These are phyloP conservation scores for Diplosphaera chodatii DNA, from an alignment of 139 green algal species.

Conservation along the genomic window DNA sequence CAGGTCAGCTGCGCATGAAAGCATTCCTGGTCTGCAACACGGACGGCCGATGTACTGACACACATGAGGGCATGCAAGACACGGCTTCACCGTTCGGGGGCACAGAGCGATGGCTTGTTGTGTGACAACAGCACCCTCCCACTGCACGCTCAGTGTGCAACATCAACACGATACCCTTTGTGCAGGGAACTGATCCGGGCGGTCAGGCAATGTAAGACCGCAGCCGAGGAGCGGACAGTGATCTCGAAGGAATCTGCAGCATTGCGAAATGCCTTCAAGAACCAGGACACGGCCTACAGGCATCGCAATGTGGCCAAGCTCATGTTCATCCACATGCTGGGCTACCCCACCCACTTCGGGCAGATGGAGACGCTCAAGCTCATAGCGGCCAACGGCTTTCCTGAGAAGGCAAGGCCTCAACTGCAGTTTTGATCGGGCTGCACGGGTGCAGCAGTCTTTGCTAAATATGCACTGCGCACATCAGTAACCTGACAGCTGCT, in stretches of 20 bases:
- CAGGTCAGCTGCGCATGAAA: too few relatives aligned
- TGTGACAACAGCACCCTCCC: too few relatives aligned
- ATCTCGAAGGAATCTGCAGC: conserved; percentile 93
- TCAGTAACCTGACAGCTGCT: too few relatives aligned
- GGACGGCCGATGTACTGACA: too few relatives aligned
- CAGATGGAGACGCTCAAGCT: conserved; percentile 99
- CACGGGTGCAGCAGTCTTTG: too few relatives aligned
- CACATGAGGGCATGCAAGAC: too few relatives aligned
- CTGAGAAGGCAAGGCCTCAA: conserved; percentile 69
- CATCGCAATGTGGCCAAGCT: conserved; percentile 98
- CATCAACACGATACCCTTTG: too few relatives aligned
- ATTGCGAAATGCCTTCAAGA: conserved; percentile 80
- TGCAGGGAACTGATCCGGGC: conserved; percentile 80
- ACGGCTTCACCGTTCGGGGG: too few relatives aligned
- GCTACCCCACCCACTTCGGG: conserved; percentile 98
- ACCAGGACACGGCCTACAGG: conserved; percentile 58
- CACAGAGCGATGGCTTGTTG: too few relatives aligned
- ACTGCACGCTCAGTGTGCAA: too few relatives aligned
- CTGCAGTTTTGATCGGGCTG: background rate
- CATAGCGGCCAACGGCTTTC: conserved; percentile 73
- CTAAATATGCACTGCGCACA: too few relatives aligned
- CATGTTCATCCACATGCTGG: conserved; percentile 99
- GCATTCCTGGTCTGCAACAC: too few relatives aligned
- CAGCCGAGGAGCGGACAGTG: conserved; percentile 91
- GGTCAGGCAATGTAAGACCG: conserved; percentile 87